Percentiles rank a stretch among this genome's conserved stretches.
Conservation (phyloP, 106 monocot species). For the Platanthera zijinensis region DNA sequence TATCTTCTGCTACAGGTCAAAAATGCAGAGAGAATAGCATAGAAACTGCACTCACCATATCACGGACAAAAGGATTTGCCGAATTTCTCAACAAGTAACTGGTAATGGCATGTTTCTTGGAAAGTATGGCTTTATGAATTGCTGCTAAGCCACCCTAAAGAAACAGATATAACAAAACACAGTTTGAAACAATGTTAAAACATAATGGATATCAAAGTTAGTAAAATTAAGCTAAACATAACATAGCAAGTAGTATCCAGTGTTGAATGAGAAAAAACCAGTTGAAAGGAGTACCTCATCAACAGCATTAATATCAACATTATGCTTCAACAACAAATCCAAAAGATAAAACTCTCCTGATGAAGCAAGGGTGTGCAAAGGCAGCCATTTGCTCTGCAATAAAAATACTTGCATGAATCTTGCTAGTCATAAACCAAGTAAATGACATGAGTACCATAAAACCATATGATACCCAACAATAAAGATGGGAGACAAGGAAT, state of each 20-base stretch:
- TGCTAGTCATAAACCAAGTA: background rate
- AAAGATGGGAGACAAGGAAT: background rate
- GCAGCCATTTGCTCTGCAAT: slow-evolving; percentile 87
- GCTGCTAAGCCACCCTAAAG: slow-evolving; percentile 82
- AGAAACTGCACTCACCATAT: slow-evolving; percentile 44
- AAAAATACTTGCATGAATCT: slow-evolving; percentile 10
- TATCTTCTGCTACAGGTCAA: background rate
- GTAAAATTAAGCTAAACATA: background rate
- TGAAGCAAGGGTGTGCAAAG: slow-evolving; percentile 75
- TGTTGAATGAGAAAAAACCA: background rate
- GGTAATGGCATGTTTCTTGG: slow-evolving; percentile 78
- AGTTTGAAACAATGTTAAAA: slow-evolving; percentile 9
- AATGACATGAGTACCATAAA: background rate
- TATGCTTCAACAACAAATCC: slow-evolving; percentile 68
- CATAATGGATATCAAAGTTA: background rate
- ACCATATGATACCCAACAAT: background rate
- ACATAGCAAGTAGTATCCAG: background rate
- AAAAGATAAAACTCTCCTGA: slow-evolving; percentile 92
- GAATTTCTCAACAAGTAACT: slow-evolving; percentile 91
- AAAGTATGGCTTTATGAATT: slow-evolving; percentile 82
- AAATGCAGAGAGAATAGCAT: background rate
- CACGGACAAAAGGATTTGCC: slow-evolving; percentile 76
- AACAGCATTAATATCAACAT: slow-evolving; percentile 73
- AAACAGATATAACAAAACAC: slow-evolving; percentile 18
- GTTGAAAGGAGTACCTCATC: slow-evolving; percentile 49